phyloP scores from a whole-genome alignment of 768 basidiomycete genomes.

The Xerocomellus dryophilus region DNA sequence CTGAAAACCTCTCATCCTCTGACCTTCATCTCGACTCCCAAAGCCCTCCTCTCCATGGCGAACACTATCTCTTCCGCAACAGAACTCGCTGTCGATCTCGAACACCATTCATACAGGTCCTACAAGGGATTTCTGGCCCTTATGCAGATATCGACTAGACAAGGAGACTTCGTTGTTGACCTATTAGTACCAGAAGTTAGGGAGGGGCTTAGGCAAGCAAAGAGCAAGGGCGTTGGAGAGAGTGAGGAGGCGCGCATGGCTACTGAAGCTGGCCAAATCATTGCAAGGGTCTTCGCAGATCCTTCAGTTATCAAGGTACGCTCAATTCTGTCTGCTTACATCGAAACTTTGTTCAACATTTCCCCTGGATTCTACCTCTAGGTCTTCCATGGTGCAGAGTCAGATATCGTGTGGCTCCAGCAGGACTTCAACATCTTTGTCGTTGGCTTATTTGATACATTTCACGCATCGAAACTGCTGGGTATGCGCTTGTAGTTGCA shows the following conservation, averaged over 20 bases:
- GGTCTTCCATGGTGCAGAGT: conserved; percentile 94
- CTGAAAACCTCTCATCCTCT: conserved; percentile 40
- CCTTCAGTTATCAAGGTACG: conserved; percentile 80
- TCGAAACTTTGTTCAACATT: not conserved
- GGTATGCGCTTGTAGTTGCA: conserved; percentile 38
- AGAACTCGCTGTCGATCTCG: conserved; percentile 92
- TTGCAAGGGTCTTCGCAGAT: conserved; percentile 58
- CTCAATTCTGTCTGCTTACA: not conserved
- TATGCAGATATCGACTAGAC: conserved; percentile 86
- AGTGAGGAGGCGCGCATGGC: conserved; percentile 18
- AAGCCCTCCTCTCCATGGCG: conserved; percentile 60
- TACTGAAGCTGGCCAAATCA: conserved; percentile 46
- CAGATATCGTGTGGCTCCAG: conserved; percentile 94
- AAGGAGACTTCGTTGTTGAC: conserved; percentile 87
- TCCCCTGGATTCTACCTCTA: conserved; percentile 25
- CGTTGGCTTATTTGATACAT: conserved; percentile 97
- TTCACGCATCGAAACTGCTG: conserved; percentile 85
- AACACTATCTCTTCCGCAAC: conserved; percentile 56
- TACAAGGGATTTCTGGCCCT: conserved; percentile 88
- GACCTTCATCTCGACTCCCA: conserved; percentile 63
- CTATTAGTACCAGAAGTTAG: conserved; percentile 59
- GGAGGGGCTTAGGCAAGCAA: conserved; percentile 68
- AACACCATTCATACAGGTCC: conserved; percentile 86
- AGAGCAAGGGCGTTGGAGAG: conserved; percentile 28
- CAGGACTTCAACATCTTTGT: conserved; percentile 93